Conservation (phyloP, 768 basidiomycete species). For the Dentipellis sp. region DNA sequence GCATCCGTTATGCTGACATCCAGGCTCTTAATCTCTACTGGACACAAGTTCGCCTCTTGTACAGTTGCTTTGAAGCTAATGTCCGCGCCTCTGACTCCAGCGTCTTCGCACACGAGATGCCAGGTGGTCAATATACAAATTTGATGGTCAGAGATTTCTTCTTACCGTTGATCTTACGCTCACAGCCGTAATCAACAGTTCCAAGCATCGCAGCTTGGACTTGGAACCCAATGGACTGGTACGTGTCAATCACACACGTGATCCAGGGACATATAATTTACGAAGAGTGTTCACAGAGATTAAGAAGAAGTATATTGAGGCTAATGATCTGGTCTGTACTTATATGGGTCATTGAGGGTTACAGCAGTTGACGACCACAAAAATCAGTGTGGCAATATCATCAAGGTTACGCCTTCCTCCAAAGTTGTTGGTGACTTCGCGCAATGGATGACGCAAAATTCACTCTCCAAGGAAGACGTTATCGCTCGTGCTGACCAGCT, state of each 20-base stretch:
- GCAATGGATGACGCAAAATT: constrained; percentile 98
- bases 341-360: constrained; percentile 4
- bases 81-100: constrained; percentile 95
- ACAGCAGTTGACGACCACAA: neutral
- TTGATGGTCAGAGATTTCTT: constrained; percentile 57
- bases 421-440: constrained; percentile 99
- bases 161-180: constrained; percentile 8
- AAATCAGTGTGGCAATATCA: constrained; percentile 84
- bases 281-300: constrained; percentile 46
- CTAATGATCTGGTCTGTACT: constrained; percentile 76
- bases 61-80: constrained; percentile 96
- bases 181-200: constrained; percentile 44
- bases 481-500: constrained; percentile 78
- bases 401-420: constrained; percentile 99
- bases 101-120: constrained; percentile 99
- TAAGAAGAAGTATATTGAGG: constrained; percentile 98
- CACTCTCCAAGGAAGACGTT: constrained; percentile 79
- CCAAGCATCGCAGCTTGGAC: constrained; percentile 96
- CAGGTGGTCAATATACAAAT: constrained; percentile 93
- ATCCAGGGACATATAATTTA: neutral
- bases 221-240: constrained; percentile 95
- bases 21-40: constrained; percentile 97
- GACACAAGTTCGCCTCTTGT: constrained; percentile 93
- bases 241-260: constrained; percentile 11
- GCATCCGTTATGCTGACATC: constrained; percentile 94